phyloP scores from a whole-genome alignment of 306 rosid genomes.

The Begonia loranthoides region DNA sequence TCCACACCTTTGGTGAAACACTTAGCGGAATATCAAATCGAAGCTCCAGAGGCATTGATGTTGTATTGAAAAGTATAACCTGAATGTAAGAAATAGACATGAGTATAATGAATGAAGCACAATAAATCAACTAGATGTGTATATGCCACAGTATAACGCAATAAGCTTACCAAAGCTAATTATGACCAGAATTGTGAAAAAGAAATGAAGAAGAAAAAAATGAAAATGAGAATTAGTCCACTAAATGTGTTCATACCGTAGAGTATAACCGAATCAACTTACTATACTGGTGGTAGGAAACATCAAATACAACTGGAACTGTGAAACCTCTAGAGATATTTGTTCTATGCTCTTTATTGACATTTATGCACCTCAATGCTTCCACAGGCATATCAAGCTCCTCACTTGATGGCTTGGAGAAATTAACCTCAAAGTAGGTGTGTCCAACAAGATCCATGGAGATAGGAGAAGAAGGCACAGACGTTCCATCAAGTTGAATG shows the following conservation, averaged over 20 bases:
- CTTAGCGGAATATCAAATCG: constrained; percentile 96
- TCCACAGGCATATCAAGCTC: constrained; percentile 4
- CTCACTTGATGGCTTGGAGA: constrained; percentile 31
- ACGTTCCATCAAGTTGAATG: constrained; percentile 83
- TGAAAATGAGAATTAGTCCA: constrained; percentile 3
- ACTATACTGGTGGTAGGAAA: constrained; percentile 72
- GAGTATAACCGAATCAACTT: constrained; percentile 80
- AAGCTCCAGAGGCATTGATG: constrained; percentile 68
- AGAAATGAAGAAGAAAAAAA: background rate
- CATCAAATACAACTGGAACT: constrained; percentile 87
- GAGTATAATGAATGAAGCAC: constrained; percentile 9
- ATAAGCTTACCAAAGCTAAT: background rate
- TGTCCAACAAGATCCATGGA: constrained; percentile 94
- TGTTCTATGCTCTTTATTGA: constrained; percentile 17
- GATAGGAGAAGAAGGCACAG: constrained; percentile 58
- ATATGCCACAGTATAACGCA: background rate
- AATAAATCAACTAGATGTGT: no score
- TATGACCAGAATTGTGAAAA: no score
- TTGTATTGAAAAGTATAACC: constrained; percentile 83
- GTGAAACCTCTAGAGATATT: constrained; percentile 34
- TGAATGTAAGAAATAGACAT: constrained; percentile 20
- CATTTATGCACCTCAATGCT: constrained; percentile 15
- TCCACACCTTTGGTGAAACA: constrained; percentile 68
- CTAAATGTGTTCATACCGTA: constrained; percentile 45
- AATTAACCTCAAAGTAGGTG: constrained; percentile 79